These are phyloP conservation scores for Emmonsiellopsis sp. DNA, from an alignment of 2,329 filamentous ascomycete species.

Conservation along the genomic window DNA sequence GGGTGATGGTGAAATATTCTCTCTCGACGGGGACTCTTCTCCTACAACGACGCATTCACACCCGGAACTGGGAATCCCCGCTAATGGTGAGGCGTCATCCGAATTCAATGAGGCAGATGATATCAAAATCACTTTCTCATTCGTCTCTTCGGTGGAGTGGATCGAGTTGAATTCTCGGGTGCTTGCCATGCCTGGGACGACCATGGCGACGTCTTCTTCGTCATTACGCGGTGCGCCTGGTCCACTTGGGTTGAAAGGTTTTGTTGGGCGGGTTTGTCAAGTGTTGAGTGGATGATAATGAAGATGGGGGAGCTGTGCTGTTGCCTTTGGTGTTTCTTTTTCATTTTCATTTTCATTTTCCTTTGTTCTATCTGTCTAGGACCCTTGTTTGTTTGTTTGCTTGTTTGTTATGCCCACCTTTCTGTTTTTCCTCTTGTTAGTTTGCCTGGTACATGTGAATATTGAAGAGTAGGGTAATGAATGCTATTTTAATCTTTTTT, in stretches of 20 bases:
- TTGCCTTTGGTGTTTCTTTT: not conserved
- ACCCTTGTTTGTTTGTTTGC: not conserved
- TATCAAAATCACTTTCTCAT: slow-evolving; percentile 44
- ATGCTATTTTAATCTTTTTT: not conserved
- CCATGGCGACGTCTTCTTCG: slow-evolving; percentile 37
- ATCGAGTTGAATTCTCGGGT: slow-evolving; percentile 48
- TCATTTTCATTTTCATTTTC: not conserved
- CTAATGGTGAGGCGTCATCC: slow-evolving; percentile 5
- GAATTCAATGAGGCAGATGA: slow-evolving; percentile 16
- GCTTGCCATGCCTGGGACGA: slow-evolving; percentile 50
- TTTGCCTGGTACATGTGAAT: not conserved
- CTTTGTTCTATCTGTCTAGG: not conserved
- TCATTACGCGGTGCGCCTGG: slow-evolving; percentile 39
- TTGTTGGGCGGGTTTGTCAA: slow-evolving; percentile 43
- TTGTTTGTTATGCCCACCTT: not conserved
- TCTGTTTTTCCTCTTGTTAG: not conserved
- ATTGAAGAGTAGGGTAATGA: not conserved
- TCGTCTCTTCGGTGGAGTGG: slow-evolving; percentile 49
- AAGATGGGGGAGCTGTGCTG: not conserved
- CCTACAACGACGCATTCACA: not conserved
- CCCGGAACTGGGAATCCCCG: slow-evolving; percentile 16
- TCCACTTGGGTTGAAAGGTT: slow-evolving; percentile 48
- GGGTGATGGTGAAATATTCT: slow-evolving; percentile 33
- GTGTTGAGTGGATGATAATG: slow-evolving; percentile 14
- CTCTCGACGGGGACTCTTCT: slow-evolving; percentile 24